Percentiles rank a stretch among this genome's conserved stretches.
These are phyloP conservation scores for Elsinoe arachidis DNA, from an alignment of 2,329 filamentous ascomycete species.

Conservation along the genomic window DNA sequence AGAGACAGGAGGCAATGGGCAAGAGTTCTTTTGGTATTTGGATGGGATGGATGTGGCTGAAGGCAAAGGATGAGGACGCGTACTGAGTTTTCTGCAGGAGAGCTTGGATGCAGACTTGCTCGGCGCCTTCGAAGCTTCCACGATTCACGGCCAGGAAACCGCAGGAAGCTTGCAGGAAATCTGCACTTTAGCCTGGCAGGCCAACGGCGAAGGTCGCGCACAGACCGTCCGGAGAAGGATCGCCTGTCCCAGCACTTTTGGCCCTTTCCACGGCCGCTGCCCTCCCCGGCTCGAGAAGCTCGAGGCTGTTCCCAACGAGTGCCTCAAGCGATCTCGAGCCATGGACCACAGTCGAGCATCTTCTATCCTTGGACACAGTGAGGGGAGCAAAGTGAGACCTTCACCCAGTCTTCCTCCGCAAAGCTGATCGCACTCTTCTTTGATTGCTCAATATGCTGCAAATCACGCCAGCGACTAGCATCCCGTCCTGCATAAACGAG, in stretches of 20 bases:
- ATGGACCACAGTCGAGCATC: neutral
- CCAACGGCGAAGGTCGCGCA: slow-evolving; percentile 1
- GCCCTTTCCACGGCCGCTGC: neutral
- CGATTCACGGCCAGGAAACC: neutral
- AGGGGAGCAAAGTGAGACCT: neutral
- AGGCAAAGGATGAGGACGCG: slow-evolving; percentile 3
- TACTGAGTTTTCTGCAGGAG: neutral
- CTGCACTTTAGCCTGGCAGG: slow-evolving; percentile 4
- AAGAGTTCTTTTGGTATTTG: slow-evolving; percentile 2
- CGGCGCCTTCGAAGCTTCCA: neutral
- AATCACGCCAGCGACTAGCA: neutral
- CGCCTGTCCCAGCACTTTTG: neutral
- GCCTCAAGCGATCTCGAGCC: neutral
- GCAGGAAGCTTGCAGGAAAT: neutral
- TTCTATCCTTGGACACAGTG: neutral
- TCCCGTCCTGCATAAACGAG: no score
- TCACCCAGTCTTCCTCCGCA: neutral
- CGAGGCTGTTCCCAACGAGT: neutral
- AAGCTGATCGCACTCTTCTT: neutral
- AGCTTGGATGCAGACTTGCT: neutral
- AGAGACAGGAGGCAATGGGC: slow-evolving; percentile 5
- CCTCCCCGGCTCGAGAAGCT: neutral
- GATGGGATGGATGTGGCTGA: neutral
- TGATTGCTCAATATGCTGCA: neutral
- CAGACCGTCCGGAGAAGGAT: neutral